Conservation (phyloP, 192 early-diverging fungal genomes). For the Umbelopsis sp. region DNA sequence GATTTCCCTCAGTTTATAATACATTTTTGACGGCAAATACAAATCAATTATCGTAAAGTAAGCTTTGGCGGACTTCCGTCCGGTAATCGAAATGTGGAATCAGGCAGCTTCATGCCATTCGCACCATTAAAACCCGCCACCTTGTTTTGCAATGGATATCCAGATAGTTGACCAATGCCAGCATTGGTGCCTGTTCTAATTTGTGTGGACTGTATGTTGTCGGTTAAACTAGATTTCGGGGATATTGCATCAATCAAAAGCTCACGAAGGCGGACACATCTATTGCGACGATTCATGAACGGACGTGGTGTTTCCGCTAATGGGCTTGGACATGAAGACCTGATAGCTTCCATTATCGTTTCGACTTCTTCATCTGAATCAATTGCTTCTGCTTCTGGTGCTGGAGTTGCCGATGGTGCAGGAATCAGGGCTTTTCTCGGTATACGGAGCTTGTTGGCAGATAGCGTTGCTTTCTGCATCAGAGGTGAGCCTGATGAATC, state of each 20-base stretch:
- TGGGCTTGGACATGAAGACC: conserved; percentile 63
- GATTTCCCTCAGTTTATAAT: neutral
- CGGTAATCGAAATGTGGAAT: conserved; percentile 8
- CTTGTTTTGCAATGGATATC: conserved; percentile 2
- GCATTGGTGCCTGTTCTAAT: conserved; percentile 3
- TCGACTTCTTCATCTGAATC: conserved; percentile 79
- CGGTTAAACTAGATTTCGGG: conserved; percentile 26
- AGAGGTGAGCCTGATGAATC: conserved; percentile 5
- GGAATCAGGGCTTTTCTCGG: neutral
- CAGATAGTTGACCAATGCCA: conserved; percentile 20
- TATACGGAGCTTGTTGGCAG: neutral
- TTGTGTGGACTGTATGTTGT: neutral
- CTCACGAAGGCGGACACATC: conserved; percentile 64
- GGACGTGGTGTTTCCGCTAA: conserved; percentile 54
- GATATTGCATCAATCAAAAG: conserved; percentile 68
- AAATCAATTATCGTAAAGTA: neutral
- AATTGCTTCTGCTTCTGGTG: conserved; percentile 48
- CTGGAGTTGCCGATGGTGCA: conserved; percentile 16
- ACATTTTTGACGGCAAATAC: neutral
- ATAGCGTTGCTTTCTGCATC: neutral
- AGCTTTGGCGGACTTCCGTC: conserved; percentile 11
- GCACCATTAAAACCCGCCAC: neutral
- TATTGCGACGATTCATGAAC: conserved; percentile 60
- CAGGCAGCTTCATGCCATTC: conserved; percentile 11
- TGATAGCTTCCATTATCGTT: conserved; percentile 65